phyloP scores from a whole-genome alignment of 305 asterid genomes.

The Rubia balearica region DNA sequence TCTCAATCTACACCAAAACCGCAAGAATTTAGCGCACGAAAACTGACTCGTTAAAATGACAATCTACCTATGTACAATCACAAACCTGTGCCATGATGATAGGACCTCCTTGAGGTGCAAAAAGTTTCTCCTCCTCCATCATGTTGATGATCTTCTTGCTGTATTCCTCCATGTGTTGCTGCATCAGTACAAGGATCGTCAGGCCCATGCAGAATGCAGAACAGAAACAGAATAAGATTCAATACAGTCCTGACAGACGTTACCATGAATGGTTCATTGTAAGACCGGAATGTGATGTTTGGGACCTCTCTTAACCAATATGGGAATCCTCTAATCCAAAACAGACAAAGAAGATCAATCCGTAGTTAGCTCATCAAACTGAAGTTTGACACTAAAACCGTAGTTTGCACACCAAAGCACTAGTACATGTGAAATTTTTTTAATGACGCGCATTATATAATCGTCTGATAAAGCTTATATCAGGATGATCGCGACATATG shows the following conservation, averaged over 20 bases:
- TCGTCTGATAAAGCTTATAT: neutral
- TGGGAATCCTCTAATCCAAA: slow-evolving; percentile 68
- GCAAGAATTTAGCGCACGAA: neutral
- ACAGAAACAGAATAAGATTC: neutral
- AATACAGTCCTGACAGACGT: neutral
- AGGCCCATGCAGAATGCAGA: neutral
- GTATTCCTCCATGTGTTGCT: slow-evolving; percentile 66
- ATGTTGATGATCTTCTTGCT: slow-evolving; percentile 42
- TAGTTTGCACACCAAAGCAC: no score
- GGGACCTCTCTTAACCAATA: slow-evolving; percentile 74
- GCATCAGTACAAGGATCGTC: slow-evolving; percentile 14
- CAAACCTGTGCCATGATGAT: slow-evolving; percentile 66
- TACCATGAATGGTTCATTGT: slow-evolving; percentile 76
- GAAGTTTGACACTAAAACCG: no score
- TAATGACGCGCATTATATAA: no score
- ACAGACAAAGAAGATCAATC: neutral
- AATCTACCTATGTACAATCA: neutral
- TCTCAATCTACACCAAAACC: slow-evolving; percentile 47
- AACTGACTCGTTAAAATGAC: neutral
- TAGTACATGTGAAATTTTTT: no score
- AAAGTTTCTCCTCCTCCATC: slow-evolving; percentile 54
- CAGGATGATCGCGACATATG: neutral
- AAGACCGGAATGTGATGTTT: slow-evolving; percentile 62
- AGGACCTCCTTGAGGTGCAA: slow-evolving; percentile 89
- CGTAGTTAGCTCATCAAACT: neutral